A percentile compares a stretch with the other conserved stretches of the same genome.
Conservation (phyloP, 257 asterid genomes). For the Solanum clarkiae region DNA sequence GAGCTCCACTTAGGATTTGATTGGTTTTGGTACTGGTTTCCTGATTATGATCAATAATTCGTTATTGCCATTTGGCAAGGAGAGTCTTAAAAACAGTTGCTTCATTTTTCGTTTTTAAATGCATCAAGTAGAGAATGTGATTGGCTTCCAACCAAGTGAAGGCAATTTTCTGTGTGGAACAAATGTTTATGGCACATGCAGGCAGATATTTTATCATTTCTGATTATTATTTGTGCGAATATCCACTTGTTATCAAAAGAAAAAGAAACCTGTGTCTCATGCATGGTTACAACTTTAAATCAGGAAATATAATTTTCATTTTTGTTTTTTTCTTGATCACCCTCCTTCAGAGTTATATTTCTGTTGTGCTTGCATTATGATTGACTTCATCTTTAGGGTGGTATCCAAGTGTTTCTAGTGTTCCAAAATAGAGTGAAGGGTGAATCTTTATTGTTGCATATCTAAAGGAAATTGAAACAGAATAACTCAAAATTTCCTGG, state of each 20-base stretch:
- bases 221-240: background rate
- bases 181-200: background rate
- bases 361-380: background rate
- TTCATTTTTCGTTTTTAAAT: background rate
- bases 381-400: background rate
- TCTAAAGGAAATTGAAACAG: background rate
- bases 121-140: background rate
- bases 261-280: background rate
- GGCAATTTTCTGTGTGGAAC: background rate
- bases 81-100: background rate
- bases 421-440: background rate
- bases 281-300: background rate
- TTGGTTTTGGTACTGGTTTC: background rate
- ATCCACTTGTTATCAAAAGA: background rate
- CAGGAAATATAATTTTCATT: background rate
- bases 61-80: background rate
- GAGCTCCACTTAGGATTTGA: background rate
- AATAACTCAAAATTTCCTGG: background rate
- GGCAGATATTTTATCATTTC: background rate
- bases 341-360: background rate
- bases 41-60: background rate
- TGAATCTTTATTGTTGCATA: background rate
- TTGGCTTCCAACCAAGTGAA: background rate
- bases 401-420: background rate
- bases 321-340: background rate